Percentiles rank a stretch among this genome's conserved stretches.
These are phyloP conservation scores for Dianthus caryophyllus DNA, from an alignment of 148 eudicot genomes.

Conservation along the genomic window DNA sequence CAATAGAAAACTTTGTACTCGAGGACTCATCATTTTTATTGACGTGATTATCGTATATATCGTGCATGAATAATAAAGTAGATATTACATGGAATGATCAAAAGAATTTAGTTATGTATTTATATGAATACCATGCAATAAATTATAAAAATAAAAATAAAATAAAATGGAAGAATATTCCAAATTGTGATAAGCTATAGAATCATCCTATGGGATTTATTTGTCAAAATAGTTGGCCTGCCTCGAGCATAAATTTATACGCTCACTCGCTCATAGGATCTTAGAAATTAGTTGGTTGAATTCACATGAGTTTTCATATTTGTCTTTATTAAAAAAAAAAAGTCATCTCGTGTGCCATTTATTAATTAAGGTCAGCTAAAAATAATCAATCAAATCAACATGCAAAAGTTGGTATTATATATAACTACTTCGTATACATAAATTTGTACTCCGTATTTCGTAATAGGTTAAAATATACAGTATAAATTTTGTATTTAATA, in stretches of 20 bases:
- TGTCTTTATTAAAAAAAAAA: not conserved
- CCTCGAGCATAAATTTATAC: not conserved
- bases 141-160: too few species aligned
- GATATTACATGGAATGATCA: too few species aligned
- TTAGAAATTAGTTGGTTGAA: not conserved
- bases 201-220: not conserved
- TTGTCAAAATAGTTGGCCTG: slow-evolving; percentile 4
- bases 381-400: not conserved
- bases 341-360: not conserved
- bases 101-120: too few species aligned
- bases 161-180: not conserved
- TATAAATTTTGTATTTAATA: too few species aligned
- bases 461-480: too few species aligned
- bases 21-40: too few species aligned
- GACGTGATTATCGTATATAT: too few species aligned
- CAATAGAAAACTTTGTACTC: too few species aligned
- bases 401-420: not conserved
- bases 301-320: not conserved
- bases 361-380: not conserved
- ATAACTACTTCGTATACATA: too few species aligned
- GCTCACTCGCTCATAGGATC: not conserved
- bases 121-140: too few species aligned
- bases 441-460: too few species aligned
- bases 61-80: too few species aligned
- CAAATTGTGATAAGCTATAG: not conserved